Evolutionary conservation across 768 basidiomycete genomes (phyloP), one percentile per base, ranked within the genome.

Genomic region (Naganishia friedmannii): DNA sequence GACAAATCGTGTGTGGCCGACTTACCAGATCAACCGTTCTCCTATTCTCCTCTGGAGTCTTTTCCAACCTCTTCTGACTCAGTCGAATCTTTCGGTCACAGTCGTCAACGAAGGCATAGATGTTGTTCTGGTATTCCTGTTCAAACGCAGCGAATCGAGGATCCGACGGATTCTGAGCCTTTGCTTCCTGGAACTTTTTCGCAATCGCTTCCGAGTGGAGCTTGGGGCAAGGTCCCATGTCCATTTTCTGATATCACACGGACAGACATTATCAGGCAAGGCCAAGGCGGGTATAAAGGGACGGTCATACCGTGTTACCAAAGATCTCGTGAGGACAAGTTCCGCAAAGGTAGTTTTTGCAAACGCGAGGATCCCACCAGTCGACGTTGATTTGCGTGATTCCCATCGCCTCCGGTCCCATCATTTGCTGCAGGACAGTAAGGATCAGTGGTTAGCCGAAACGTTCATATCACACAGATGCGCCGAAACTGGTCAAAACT

Each of bases 341-440:
- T 66, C 96, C 96, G 77, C 95, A 97, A 34, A 98, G 84, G 84
- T 93, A 98, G 83, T 98, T 97, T 79, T 90, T 87, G 86, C 96
- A 98, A 9, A 98, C 95, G 85, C 97, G 97, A 76, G 95, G 93
- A 82, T 94, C 92, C 91, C 93, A 94, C 73, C 89, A 81, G 66
- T 83, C 88, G 70, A 96, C 85, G 83, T 97, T 94, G 74, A 90
- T 89, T 75, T 91, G 92, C 54, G 91, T 88, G 53, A 93, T 89
- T 76, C 96, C 96, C 92, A 99, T 95, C 23, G 96, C 93, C 83
- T 99, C 95, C 55, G 95, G 91, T n/a, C 93, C 95, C 94, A 97
- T 97, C 93, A 95, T 96, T 94, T 96, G 94, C 94, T 96, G 70
- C n/a, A 55, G 21, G n/a, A 21, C 3, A 42, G n/a, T 31, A 28